These are phyloP conservation scores for Backusella tarrabulga DNA, from an alignment of 192 early-diverging fungal genomes.

Conservation along the genomic window DNA sequence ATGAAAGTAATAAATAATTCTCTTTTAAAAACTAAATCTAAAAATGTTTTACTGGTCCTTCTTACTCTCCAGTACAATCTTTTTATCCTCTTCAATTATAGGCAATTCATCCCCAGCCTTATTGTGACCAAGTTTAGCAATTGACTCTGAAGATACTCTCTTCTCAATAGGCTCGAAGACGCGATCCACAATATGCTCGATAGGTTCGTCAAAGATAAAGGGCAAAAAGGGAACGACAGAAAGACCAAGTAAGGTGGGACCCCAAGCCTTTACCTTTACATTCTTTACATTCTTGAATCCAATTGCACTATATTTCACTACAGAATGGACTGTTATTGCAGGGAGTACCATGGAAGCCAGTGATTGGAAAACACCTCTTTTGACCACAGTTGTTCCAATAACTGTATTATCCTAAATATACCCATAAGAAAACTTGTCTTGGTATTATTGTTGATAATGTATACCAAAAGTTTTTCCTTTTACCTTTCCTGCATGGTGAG, in stretches of 20 bases:
- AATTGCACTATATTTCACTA: constrained; percentile 58
- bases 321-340: constrained; percentile 62
- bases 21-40: not conserved
- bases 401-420: constrained; percentile 30
- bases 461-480: not conserved
- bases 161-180: constrained; percentile 51
- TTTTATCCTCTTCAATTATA: not conserved
- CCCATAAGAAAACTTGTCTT: not conserved
- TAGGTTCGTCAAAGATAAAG: constrained; percentile 61
- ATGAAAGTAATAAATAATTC: not conserved
- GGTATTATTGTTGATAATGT: not conserved
- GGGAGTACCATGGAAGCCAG: constrained; percentile 60
- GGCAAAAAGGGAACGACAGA: constrained; percentile 60
- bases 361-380: constrained; percentile 62
- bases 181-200: constrained; percentile 57
- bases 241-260: constrained; percentile 62
- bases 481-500: constrained; percentile 44
- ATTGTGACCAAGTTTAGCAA: constrained; percentile 19
- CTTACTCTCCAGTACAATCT: not conserved
- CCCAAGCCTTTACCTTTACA: constrained; percentile 45
- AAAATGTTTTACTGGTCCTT: not conserved
- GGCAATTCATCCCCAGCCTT: constrained; percentile 6
- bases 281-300: constrained; percentile 37
- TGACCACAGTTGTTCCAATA: constrained; percentile 45
- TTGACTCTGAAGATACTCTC: constrained; percentile 26